Evolutionary conservation across 2,329 filamentous ascomycete genomes (phyloP).

Genomic region (Sordariomycetes sp.): DNA sequence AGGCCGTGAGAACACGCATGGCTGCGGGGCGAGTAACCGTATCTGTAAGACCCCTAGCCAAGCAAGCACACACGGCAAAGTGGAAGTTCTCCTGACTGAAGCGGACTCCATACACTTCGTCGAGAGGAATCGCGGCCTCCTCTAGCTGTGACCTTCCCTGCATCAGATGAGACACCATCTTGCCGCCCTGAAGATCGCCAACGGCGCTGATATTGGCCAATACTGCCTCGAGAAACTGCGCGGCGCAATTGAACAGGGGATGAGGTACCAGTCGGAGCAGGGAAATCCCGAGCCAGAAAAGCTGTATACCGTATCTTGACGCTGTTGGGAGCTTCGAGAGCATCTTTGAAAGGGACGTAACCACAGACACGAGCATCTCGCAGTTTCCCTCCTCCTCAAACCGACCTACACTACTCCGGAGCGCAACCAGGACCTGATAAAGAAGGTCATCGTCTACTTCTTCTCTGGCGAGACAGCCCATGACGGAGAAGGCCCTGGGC

Average conservation of each 20-base stretch:
- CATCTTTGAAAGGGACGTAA: slow-evolving; percentile 57
- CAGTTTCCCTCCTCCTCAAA: slow-evolving; percentile 51
- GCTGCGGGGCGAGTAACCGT: slow-evolving; percentile 44
- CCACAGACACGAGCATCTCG: slow-evolving; percentile 57
- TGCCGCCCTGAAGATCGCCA: slow-evolving; percentile 43
- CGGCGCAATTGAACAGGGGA: slow-evolving; percentile 51
- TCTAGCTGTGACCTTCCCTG: slow-evolving; percentile 48
- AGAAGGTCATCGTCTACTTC: slow-evolving; percentile 60
- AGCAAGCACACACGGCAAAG: slow-evolving; percentile 50
- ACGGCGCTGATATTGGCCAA: slow-evolving; percentile 50
- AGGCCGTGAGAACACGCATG: slow-evolving; percentile 46
- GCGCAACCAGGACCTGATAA: slow-evolving; percentile 56
- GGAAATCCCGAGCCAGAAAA: slow-evolving; percentile 59
- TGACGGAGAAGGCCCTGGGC: slow-evolving; percentile 54
- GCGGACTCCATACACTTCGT: slow-evolving; percentile 52
- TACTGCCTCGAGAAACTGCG: slow-evolving; percentile 50
- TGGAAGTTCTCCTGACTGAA: slow-evolving; percentile 54
- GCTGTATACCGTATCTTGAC: slow-evolving; percentile 53
- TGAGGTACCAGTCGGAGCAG: slow-evolving; percentile 50
- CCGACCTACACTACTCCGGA: slow-evolving; percentile 50
- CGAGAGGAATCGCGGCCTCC: slow-evolving; percentile 46
- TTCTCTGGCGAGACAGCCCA: slow-evolving; percentile 58
- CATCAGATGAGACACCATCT: slow-evolving; percentile 45
- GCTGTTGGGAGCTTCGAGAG: slow-evolving; percentile 54
- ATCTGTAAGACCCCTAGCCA: slow-evolving; percentile 51